These are phyloP conservation scores for Amanita phalloides DNA, from an alignment of 768 basidiomycete genomes.

Conservation along the genomic window DNA sequence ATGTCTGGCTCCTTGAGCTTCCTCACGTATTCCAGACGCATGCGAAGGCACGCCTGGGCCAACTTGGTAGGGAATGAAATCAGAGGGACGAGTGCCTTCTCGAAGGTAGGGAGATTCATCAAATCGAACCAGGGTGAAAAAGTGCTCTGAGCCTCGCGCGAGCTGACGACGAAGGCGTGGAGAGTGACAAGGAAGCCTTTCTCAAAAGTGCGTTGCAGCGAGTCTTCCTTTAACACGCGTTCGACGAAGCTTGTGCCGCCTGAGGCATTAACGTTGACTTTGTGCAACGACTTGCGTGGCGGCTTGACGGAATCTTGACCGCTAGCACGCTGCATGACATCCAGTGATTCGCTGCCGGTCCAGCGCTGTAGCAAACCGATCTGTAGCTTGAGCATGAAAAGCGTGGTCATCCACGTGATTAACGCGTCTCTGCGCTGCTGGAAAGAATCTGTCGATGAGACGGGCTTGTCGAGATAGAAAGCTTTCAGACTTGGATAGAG, in stretches of 20 bases:
- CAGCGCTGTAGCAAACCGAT: conserved; percentile 76
- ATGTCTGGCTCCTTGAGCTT: conserved; percentile 83
- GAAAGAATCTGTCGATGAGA: conserved; percentile 55
- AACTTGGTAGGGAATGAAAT: conserved; percentile 96
- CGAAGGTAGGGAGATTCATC: conserved; percentile 89
- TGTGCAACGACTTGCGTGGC: conserved; percentile 14
- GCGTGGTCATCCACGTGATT: conserved; percentile 86
- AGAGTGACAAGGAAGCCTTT: conserved; percentile 83
- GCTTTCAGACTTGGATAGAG: conserved; percentile 81
- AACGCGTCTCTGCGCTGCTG: conserved; percentile 82
- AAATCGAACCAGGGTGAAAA: conserved; percentile 66
- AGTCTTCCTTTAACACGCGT: conserved; percentile 89
- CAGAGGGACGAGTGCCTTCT: conserved; percentile 78
- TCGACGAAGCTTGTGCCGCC: conserved; percentile 88
- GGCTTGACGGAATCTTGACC: conserved; percentile 40
- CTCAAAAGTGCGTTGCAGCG: conserved; percentile 91
- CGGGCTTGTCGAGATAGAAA: conserved; percentile 67
- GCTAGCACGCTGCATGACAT: conserved; percentile 72
- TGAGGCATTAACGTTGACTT: conserved; percentile 18
- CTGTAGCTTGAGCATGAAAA: conserved; percentile 75
- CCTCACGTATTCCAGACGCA: conserved; percentile 81
- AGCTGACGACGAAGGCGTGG: conserved; percentile 73
- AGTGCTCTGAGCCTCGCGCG: conserved; percentile 80
- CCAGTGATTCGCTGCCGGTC: conserved; percentile 89
- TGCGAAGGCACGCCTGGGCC: conserved; percentile 81